These are phyloP conservation scores for Floccularia luteovirens DNA, from an alignment of 768 basidiomycete genomes.

Conservation along the genomic window DNA sequence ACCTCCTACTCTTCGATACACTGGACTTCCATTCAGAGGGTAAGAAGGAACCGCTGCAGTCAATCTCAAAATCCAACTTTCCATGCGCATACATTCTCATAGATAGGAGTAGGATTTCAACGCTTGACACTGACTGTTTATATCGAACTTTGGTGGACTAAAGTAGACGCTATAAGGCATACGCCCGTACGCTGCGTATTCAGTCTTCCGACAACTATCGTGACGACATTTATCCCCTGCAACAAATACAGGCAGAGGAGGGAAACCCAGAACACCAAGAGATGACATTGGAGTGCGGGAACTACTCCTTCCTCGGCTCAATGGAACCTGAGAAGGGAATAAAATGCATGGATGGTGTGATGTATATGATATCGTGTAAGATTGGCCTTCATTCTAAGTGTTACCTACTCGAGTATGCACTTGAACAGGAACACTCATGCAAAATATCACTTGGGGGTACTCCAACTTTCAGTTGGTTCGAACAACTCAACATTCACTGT, in stretches of 20 bases:
- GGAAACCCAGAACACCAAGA: slow-evolving; percentile 25
- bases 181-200: slow-evolving; percentile 21
- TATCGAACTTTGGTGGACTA: slow-evolving; percentile 19
- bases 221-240: slow-evolving; percentile 21
- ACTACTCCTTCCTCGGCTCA: slow-evolving; percentile 13
- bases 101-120: slow-evolving; percentile 23
- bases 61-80: slow-evolving; percentile 22
- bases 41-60: slow-evolving; percentile 16
- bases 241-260: slow-evolving; percentile 25
- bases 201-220: slow-evolving; percentile 20
- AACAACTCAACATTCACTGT: too few species aligned
- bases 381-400: too few species aligned
- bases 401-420: too few species aligned
- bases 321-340: too few species aligned
- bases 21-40: slow-evolving; percentile 21
- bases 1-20: too few species aligned
- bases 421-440: too few species aligned
- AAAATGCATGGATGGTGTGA: slow-evolving; percentile 8
- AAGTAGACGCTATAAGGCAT: slow-evolving; percentile 15
- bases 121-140: slow-evolving; percentile 18
- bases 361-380: too few species aligned
- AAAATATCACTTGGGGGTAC: too few species aligned
- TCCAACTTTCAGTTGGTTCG: too few species aligned
- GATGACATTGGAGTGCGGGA: slow-evolving; percentile 31
- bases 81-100: slow-evolving; percentile 19